A percentile compares a stretch with the other conserved stretches of the same genome.
phyloP scores from a whole-genome alignment of 2,329 filamentous ascomycete genomes.

The Colletotrichum camelliae region DNA sequence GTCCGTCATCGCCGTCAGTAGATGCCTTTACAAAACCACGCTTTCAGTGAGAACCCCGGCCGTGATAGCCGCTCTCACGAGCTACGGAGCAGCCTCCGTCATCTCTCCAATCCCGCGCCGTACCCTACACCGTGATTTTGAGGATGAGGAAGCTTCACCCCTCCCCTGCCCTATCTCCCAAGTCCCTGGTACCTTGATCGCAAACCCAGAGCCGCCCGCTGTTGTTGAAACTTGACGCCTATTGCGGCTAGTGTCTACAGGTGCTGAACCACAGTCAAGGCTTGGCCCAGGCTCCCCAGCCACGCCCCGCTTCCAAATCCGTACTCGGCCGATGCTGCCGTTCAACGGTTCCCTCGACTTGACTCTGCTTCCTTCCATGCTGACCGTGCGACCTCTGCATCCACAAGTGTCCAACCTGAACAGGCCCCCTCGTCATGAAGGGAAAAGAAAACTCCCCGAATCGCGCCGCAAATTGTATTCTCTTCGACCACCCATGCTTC shows the following conservation, averaged over 20 bases:
- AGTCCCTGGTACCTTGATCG: constrained; percentile 4
- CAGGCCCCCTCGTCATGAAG: neutral
- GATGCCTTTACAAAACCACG: neutral
- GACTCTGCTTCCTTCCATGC: neutral
- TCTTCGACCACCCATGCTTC: neutral
- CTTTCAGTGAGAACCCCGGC: neutral
- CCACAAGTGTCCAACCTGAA: neutral
- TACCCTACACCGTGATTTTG: constrained; percentile 4
- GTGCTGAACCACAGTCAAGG: constrained; percentile 4
- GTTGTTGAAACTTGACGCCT: constrained; percentile 3
- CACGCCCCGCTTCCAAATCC: constrained; percentile 8
- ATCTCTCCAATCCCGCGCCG: neutral
- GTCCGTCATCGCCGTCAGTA: neutral
- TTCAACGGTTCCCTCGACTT: neutral
- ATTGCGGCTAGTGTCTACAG: neutral
- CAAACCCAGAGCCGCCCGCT: neutral
- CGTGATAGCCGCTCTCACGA: neutral
- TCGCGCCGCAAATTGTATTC: neutral
- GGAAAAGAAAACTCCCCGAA: neutral
- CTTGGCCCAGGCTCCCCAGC: constrained; percentile 7
- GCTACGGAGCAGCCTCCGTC: neutral
- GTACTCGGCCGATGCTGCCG: neutral
- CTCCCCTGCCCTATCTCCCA: constrained; percentile 1
- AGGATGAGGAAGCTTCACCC: neutral
- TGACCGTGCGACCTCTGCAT: neutral